Base-by-base conservation (phyloP, 1,284 basidiomycete species). In the Grifola frondosa region DNA sequence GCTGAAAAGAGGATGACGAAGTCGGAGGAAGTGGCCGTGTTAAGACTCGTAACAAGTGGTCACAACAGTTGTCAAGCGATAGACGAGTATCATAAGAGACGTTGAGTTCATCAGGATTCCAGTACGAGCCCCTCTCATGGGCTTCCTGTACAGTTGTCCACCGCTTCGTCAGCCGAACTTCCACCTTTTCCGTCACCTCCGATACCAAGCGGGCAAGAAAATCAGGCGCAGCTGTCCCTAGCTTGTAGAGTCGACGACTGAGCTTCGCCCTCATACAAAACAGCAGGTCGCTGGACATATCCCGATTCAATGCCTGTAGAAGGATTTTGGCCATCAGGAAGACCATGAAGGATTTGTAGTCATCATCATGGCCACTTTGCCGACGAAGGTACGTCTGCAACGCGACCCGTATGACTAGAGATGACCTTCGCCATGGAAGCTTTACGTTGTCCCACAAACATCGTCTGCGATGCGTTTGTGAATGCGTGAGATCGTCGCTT, bases 361-460 rank as follows among this genome's bases (percentile, higher is more conserved):
- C 51, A n/a, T 37, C 38, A 16, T 36, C 40, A 6, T 49, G 54
- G n/a, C 40, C 51, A 21, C 32, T 33, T n/a, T n/a, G n/a, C n/a
- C n/a, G n/a, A 13, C 42, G 28, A 7, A 76, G 56, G 0, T 70
- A 60, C 0, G 68, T 70, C 44, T 79, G 77, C 3, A 78, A 45
- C 0, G 67, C 63, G 2, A 78, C 68, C 8, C 72, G 69, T 25
- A 75, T 56, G n/a, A 74, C 51, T 5, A 74, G 64, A 71, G 70
- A 58, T 4, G 71, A 71, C n/a, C 75, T 61, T 13, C 72, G 57
- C 74, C 75, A 77, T 10, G 74, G 74, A n/a, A n/a, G n/a, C n/a
- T n/a, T n/a, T n/a, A n/a, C n/a, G n/a, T n/a, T n/a, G n/a, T n/a
- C n/a, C n/a, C 12, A 61, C 57, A 21, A 44, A 76, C 65, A 19